phyloP scores from a whole-genome alignment of 805 yeast genomes.

The Lipomyces lipofer region DNA sequence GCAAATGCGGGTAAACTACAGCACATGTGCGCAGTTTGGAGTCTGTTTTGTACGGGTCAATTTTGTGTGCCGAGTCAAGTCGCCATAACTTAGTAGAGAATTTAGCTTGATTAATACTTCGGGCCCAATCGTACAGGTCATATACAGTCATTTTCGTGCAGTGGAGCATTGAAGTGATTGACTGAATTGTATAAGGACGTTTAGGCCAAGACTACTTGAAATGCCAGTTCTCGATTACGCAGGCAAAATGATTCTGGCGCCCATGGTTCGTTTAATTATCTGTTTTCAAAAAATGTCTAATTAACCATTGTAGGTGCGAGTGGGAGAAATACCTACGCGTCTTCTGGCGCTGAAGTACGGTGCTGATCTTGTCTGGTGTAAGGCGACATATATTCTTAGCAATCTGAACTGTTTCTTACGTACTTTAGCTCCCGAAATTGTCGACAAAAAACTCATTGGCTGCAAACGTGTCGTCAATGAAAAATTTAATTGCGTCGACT shows the following conservation, averaged over 20 bases:
- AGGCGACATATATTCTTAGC: slow-evolving; percentile 17
- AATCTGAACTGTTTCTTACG: slow-evolving; percentile 18
- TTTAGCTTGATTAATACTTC: too few relatives aligned
- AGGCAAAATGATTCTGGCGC: slow-evolving; percentile 85
- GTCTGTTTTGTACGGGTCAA: too few relatives aligned
- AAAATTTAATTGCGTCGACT: slow-evolving; percentile 33
- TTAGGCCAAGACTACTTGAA: too few relatives aligned
- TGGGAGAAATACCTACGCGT: slow-evolving; percentile 91
- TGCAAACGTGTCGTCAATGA: slow-evolving; percentile 66
- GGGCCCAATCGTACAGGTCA: too few relatives aligned
- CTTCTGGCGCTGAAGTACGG: slow-evolving; percentile 77
- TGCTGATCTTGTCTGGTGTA: slow-evolving; percentile 91
- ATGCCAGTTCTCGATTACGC: slow-evolving; percentile 58
- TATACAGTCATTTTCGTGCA: too few relatives aligned
- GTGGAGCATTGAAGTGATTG: too few relatives aligned
- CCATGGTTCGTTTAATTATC: slow-evolving; percentile 57
- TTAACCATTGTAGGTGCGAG: slow-evolving; percentile 54
- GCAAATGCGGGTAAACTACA: too few relatives aligned
- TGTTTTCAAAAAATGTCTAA: background rate
- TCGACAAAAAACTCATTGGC: slow-evolving; percentile 77
- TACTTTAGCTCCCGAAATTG: slow-evolving; percentile 70
- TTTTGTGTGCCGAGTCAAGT: too few relatives aligned
- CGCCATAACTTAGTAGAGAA: too few relatives aligned
- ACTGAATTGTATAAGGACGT: too few relatives aligned
- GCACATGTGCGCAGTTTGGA: too few relatives aligned